Conservation (phyloP, 2,329 filamentous ascomycete genomes). For the Rasamsonia emersonii region DNA sequence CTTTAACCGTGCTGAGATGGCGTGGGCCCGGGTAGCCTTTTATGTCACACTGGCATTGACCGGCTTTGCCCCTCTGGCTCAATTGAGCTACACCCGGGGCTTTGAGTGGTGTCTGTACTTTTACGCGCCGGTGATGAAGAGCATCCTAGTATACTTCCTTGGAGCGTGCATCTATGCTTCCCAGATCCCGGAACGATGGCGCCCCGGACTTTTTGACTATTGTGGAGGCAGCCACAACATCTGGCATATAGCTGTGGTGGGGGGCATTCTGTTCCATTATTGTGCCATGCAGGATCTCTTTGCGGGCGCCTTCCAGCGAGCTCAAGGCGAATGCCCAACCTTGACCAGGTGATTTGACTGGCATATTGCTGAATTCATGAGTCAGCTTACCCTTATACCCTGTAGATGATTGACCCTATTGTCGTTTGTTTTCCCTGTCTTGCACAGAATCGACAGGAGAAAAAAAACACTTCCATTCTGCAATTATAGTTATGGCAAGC, state of each 20-base stretch:
- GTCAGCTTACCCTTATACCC: too few relatives aligned
- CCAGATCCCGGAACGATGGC: slow-evolving; percentile 88
- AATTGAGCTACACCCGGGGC: slow-evolving; percentile 71
- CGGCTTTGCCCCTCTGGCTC: slow-evolving; percentile 79
- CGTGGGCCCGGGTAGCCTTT: slow-evolving; percentile 85
- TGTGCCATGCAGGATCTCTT: slow-evolving; percentile 95
- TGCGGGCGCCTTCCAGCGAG: slow-evolving; percentile 62
- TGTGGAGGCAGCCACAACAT: slow-evolving; percentile 93
- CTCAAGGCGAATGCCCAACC: slow-evolving; percentile 41
- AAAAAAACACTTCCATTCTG: too few relatives aligned
- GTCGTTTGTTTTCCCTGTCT: too few relatives aligned
- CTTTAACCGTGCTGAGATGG: slow-evolving; percentile 89
- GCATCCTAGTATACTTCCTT: slow-evolving; percentile 71
- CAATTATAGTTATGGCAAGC: too few relatives aligned
- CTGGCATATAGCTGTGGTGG: slow-evolving; percentile 91
- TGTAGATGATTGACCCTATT: too few relatives aligned
- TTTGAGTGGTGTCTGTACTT: slow-evolving; percentile 76
- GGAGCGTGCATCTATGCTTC: slow-evolving; percentile 85
- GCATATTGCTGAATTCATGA: too few relatives aligned
- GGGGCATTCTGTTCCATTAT: slow-evolving; percentile 97
- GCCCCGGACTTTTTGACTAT: slow-evolving; percentile 89
- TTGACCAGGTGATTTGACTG: too few relatives aligned
- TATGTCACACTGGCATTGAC: slow-evolving; percentile 81
- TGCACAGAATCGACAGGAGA: too few relatives aligned
- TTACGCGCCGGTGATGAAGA: slow-evolving; percentile 81